Evolutionary conservation across 345 rosid genomes (phyloP).

Genomic region (Aurinia saxatilis): DNA sequence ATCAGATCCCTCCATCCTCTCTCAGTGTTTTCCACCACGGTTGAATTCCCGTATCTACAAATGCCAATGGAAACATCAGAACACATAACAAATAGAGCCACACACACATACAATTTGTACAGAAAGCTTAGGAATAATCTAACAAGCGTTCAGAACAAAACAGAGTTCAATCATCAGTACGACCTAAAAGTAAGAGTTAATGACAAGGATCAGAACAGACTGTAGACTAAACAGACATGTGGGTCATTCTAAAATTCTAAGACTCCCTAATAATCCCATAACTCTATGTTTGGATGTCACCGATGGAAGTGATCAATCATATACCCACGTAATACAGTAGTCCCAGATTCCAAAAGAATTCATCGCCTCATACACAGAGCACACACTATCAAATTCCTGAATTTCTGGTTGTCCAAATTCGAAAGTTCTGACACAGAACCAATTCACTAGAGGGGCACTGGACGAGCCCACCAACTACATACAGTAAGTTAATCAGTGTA

Average conservation of each 20-base stretch:
- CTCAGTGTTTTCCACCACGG: slow-evolving; percentile 91
- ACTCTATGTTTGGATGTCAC: not conserved
- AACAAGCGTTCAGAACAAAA: not conserved
- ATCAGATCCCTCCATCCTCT: slow-evolving; percentile 96
- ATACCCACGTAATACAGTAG: not conserved
- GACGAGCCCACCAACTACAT: no score
- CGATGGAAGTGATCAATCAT: no score
- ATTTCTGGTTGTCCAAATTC: no score
- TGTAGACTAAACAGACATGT: not conserved
- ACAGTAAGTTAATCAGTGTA: no score
- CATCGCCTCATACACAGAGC: not conserved
- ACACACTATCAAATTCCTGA: no score
- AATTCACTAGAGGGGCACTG: no score
- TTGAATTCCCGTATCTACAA: slow-evolving; percentile 87
- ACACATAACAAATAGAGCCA: not conserved
- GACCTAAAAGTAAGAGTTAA: not conserved
- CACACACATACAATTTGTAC: not conserved
- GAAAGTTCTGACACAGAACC: no score
- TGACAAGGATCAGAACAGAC: not conserved
- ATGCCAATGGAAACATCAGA: not conserved
- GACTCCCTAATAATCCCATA: not conserved
- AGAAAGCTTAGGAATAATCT: not conserved
- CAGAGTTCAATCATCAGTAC: not conserved
- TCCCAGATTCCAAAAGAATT: not conserved
- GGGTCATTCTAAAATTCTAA: not conserved